phyloP scores from a whole-genome alignment of 148 eudicot species.

The Selenicereus undatus region DNA sequence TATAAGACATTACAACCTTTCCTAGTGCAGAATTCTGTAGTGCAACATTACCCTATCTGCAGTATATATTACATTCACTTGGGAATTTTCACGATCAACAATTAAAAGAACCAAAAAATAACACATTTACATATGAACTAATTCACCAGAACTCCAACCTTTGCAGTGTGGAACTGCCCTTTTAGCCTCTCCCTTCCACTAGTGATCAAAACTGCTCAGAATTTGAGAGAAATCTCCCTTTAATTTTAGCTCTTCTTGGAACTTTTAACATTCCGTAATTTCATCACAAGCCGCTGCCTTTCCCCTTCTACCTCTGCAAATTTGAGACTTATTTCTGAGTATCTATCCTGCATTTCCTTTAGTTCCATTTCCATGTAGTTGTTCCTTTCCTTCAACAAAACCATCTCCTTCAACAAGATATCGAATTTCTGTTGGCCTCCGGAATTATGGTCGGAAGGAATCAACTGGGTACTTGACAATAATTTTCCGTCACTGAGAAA shows the following conservation, averaged over 20 bases:
- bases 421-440: slow-evolving; percentile 23
- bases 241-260: slow-evolving; percentile 41
- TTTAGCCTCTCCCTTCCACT: background rate
- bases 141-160: slow-evolving; percentile 20
- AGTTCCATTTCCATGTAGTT: slow-evolving; percentile 73
- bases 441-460: background rate
- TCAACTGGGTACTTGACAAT: slow-evolving; percentile 22
- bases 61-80: slow-evolving; percentile 20
- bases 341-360: slow-evolving; percentile 87
- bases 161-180: background rate
- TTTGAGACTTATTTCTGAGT: slow-evolving; percentile 88
- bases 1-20: slow-evolving; percentile 11
- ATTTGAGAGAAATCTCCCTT: background rate
- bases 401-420: slow-evolving; percentile 45
- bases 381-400: slow-evolving; percentile 59
- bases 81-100: background rate
- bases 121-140: slow-evolving; percentile 24
- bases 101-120: slow-evolving; percentile 5
- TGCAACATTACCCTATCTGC: slow-evolving; percentile 27
- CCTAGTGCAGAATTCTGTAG: slow-evolving; percentile 25
- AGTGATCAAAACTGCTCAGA: background rate
- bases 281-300: slow-evolving; percentile 85
- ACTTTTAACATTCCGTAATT: slow-evolving; percentile 64
- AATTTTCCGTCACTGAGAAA: slow-evolving; percentile 27
- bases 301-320: slow-evolving; percentile 99